These are phyloP conservation scores for Tetrahymena malaccensis DNA, from an alignment of 73 alveolate species.

Conservation along the genomic window DNA sequence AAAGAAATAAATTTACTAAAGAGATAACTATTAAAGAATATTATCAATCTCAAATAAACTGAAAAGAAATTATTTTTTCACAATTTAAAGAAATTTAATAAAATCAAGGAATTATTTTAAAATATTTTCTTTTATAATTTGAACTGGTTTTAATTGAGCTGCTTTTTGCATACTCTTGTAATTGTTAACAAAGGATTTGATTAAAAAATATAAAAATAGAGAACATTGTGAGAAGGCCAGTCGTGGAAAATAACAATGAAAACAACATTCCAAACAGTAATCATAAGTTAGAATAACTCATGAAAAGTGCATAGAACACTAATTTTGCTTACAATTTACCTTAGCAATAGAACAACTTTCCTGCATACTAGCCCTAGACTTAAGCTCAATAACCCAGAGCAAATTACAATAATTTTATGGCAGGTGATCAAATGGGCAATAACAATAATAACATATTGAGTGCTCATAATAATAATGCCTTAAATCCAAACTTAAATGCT, in stretches of 20 bases:
- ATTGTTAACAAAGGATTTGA: background rate
- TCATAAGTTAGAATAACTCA: background rate
- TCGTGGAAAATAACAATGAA: background rate
- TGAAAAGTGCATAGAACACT: background rate
- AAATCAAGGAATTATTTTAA: constrained; percentile 2
- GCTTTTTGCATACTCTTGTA: background rate
- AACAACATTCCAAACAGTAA: background rate
- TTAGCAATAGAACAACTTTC: background rate
- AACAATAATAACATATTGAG: background rate
- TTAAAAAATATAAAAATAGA: background rate
- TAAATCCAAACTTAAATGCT: background rate
- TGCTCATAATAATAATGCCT: background rate
- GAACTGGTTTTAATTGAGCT: background rate
- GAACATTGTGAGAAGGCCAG: background rate
- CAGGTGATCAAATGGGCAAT: background rate
- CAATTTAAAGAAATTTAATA: too few relatives aligned
- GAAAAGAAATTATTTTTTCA: too few relatives aligned
- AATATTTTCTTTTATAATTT: background rate
- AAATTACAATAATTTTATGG: background rate
- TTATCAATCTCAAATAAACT: constrained; percentile 16
- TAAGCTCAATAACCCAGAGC: background rate
- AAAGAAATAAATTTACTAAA: constrained; percentile 4
- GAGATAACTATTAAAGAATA: too few relatives aligned
- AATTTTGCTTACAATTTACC: background rate
- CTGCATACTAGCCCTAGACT: background rate